These are phyloP conservation scores for Candida tallmaniae DNA, from an alignment of 805 yeast species.

Conservation along the genomic window DNA sequence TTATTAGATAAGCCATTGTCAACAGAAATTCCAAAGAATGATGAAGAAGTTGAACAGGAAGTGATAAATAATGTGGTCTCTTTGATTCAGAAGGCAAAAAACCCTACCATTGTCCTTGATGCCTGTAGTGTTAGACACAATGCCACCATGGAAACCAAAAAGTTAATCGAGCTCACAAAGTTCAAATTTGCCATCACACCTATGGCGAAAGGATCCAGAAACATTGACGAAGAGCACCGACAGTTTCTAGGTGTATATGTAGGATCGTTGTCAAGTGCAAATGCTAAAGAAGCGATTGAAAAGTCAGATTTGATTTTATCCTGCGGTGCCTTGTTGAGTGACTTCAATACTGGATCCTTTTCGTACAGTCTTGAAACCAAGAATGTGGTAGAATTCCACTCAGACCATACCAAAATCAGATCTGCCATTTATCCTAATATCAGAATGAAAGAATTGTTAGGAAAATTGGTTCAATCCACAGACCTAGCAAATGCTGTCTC, in stretches of 20 bases:
- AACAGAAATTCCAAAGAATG: slow-evolving; percentile 32
- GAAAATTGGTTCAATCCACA: slow-evolving; percentile 15
- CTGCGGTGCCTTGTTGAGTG: slow-evolving; percentile 79
- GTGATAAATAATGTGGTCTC: slow-evolving; percentile 38
- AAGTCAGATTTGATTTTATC: slow-evolving; percentile 63
- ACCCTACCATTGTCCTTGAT: slow-evolving; percentile 77
- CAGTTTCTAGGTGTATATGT: slow-evolving; percentile 84
- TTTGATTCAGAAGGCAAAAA: slow-evolving; percentile 52
- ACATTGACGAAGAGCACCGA: slow-evolving; percentile 63
- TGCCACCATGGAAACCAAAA: slow-evolving; percentile 57
- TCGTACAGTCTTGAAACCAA: slow-evolving; percentile 70
- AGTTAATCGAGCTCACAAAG: slow-evolving; percentile 61
- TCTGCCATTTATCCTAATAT: slow-evolving; percentile 69
- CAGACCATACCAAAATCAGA: slow-evolving; percentile 67
- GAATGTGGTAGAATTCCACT: slow-evolving; percentile 75
- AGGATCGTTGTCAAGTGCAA: slow-evolving; percentile 59
- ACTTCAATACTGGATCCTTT: slow-evolving; percentile 87
- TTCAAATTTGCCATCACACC: slow-evolving; percentile 86
- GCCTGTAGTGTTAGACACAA: slow-evolving; percentile 83
- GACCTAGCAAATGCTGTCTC: slow-evolving; percentile 8
- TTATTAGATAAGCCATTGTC: slow-evolving; percentile 63
- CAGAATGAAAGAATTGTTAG: slow-evolving; percentile 53
- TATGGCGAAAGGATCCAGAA: slow-evolving; percentile 72
- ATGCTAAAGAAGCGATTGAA: slow-evolving; percentile 13
- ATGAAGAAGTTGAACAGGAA: slow-evolving; percentile 34